A percentile compares a stretch with the other conserved stretches of the same genome.
phyloP scores from a whole-genome alignment of 2,329 filamentous ascomycete genomes.

The Plenodomus biglobosus region DNA sequence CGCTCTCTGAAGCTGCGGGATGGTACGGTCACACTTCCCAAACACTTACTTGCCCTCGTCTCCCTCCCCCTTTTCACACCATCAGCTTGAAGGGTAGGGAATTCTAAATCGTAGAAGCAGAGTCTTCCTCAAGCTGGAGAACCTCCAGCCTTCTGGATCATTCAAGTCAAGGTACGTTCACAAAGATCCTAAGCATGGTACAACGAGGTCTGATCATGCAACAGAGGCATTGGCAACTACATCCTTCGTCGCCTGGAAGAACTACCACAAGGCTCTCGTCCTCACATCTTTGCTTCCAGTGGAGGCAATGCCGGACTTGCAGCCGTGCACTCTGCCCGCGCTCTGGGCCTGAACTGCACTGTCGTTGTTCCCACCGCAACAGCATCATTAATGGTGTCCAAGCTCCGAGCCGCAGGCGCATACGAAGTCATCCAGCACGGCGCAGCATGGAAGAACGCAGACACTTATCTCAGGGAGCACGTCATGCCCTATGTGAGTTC shows the following conservation, averaged over 20 bases:
- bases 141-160: constrained; percentile 78
- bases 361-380: constrained; percentile 72
- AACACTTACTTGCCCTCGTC: constrained; percentile 1
- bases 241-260: constrained; percentile 57
- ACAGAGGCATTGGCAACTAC: constrained; percentile 67
- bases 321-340: constrained; percentile 70
- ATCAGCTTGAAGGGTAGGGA: constrained; percentile 19
- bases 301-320: constrained; percentile 86
- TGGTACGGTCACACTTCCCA: constrained; percentile 58
- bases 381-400: constrained; percentile 68
- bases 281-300: constrained; percentile 76
- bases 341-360: constrained; percentile 66
- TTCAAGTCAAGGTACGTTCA: constrained; percentile 69
- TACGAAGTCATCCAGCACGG: constrained; percentile 70
- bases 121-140: constrained; percentile 83
- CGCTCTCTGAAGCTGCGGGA: constrained; percentile 69
- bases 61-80: background rate
- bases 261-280: constrained; percentile 34
- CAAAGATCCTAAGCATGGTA: background rate
- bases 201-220: constrained; percentile 10
- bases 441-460: constrained; percentile 68
- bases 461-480: constrained; percentile 63
- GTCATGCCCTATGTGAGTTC: constrained; percentile 50
- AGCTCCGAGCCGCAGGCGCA: constrained; percentile 67
- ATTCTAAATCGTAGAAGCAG: constrained; percentile 58